Evolutionary conservation across 129 eudicot genomes (phyloP), one percentile per base, ranked within the genome.

Genomic region (Sambucus nigra): DNA sequence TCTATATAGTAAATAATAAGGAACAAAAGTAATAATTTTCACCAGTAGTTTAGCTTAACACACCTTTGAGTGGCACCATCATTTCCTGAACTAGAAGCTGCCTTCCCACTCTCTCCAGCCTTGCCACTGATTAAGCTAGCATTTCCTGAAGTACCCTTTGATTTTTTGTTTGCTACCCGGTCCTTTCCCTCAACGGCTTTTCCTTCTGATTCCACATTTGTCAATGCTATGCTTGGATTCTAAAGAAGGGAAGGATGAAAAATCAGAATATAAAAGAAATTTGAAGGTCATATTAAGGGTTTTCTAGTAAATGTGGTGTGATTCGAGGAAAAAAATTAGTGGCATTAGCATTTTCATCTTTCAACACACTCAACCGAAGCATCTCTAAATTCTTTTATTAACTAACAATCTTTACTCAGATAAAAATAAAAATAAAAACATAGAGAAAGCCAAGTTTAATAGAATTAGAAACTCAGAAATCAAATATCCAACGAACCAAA

Each of bases 21-120:
- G 20, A 12, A 48, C 39, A 22, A 26, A 16, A 23, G 0, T 7
- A 18, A 22, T 12, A 31, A 35, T 24, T 47, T 1, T 28, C 0
- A 9, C 2, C 5, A 20, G 18, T 35, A 11, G 16, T 56, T 20
- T 6, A 23, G 23, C 53, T 35, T 11, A 49, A 44, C 26, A 64
- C 64, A 89, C 97, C 95, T 89, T 54, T 89, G 88, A 25, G 97
- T 81, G 56, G 82, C 97, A 58, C 85, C 80, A 66, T 89, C 97
- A 76, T 89, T 84, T 72, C 93, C 95, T 26, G 95, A 89, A 63
- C 97, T 91, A 23, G 97, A 89, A 72, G 97, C 74, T 31, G 80
- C 78, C 69, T 79, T 84, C 49, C 86, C 95, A 63, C 71, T 77
- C 64, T 84, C 95, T 56, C 70, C 79, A 53, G 60, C 76, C 61